Conservation (phyloP, 2,329 filamentous ascomycete species). For the Colletotrichum truncatum region DNA sequence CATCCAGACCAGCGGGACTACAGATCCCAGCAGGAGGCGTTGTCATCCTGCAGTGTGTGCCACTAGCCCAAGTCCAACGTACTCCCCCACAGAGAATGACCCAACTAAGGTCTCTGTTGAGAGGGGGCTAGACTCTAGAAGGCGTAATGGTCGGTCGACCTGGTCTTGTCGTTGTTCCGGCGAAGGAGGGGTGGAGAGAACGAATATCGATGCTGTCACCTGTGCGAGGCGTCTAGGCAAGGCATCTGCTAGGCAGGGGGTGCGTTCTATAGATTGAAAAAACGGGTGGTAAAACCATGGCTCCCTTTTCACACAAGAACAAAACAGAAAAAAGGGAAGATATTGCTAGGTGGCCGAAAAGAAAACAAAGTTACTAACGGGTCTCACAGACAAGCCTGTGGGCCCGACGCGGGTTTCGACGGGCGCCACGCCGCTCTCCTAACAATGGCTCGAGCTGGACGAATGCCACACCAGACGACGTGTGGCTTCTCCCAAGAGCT, state of each 20-base stretch:
- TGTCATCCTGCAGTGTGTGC: not conserved
- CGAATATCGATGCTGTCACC: not conserved
- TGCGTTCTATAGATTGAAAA: not conserved
- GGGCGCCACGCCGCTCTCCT: constrained; percentile 24
- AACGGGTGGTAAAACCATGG: not conserved
- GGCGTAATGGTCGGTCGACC: not conserved
- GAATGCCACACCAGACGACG: constrained; percentile 6
- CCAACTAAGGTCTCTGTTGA: not conserved
- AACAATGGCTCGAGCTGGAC: constrained; percentile 10
- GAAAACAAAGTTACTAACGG: constrained; percentile 8
- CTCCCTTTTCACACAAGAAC: not conserved
- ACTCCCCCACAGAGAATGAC: not conserved
- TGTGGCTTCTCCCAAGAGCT: not conserved
- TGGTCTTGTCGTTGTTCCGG: not conserved
- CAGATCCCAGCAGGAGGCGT: not conserved
- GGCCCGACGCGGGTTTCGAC: constrained; percentile 27
- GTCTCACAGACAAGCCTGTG: constrained; percentile 8
- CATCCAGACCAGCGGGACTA: not conserved
- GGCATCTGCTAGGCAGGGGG: not conserved
- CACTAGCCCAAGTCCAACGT: not conserved
- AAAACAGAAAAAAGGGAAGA: not conserved
- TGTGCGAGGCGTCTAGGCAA: constrained; percentile 7
- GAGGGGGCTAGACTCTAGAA: not conserved
- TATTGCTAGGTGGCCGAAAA: too few species aligned
- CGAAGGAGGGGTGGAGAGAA: not conserved